phyloP scores from a whole-genome alignment of 208 protist species.

The Herpetomonas samuelpessoai region DNA sequence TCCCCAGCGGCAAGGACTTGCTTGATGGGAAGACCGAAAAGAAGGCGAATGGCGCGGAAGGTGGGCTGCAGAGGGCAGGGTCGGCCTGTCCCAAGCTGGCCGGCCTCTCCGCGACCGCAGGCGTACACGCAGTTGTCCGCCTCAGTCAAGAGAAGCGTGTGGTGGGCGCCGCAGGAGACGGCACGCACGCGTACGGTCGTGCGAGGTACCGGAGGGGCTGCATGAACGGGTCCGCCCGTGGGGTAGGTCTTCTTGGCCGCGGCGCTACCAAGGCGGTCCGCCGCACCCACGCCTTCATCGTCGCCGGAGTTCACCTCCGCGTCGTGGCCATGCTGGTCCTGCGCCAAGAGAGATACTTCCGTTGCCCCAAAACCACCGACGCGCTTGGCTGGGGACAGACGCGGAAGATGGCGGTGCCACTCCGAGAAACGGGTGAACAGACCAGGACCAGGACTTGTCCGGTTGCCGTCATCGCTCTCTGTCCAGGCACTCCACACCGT shows the following conservation, averaged over 20 bases:
- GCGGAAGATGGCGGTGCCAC: constrained; percentile 10
- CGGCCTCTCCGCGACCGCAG: constrained; percentile 63
- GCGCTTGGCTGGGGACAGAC: constrained; percentile 25
- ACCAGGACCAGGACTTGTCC: background rate
- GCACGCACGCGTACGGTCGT: constrained; percentile 29
- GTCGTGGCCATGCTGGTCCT: background rate
- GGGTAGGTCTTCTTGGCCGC: background rate
- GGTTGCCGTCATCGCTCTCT: background rate
- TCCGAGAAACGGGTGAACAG: background rate
- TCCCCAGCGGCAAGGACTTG: constrained; percentile 55
- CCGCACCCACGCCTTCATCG: background rate
- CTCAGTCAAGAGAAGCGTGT: constrained; percentile 68
- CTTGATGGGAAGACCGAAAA: constrained; percentile 70
- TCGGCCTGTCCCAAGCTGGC: constrained; percentile 59
- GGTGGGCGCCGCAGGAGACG: constrained; percentile 62
- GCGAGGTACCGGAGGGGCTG: background rate
- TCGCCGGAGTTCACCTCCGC: background rate
- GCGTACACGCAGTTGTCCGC: constrained; percentile 60
- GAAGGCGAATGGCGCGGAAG: constrained; percentile 64
- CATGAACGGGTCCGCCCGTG: background rate
- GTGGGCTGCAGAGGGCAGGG: constrained; percentile 45
- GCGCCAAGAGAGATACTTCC: background rate
- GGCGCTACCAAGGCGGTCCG: background rate
- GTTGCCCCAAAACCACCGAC: constrained; percentile 38
- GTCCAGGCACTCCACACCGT: constrained; percentile 46